Evolutionary conservation across 768 basidiomycete species (phyloP), one percentile per base, ranked within the genome.

Genomic region (Phylloporus arenicola): DNA sequence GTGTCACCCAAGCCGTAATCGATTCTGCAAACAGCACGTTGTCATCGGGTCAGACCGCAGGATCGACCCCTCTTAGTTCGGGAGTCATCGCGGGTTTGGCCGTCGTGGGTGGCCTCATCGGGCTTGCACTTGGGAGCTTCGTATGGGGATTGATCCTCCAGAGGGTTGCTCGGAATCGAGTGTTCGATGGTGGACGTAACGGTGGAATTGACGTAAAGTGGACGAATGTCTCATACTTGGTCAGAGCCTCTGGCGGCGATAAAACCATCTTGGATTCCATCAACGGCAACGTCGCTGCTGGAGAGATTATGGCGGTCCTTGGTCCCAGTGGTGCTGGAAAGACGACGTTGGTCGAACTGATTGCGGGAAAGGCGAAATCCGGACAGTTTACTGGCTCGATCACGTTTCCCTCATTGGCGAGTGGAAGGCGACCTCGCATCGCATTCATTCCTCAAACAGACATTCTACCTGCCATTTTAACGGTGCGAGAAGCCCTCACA

Each of bases 261-360:
- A 78, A 52, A 81, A 83, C 43, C 81, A 75, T 96, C 14, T 71
- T 97, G 35, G 82, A 90, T 60, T 71, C 72, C 35, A 75, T 92
- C 27, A 80, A 70, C 43, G 94, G 93, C 0, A 65, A 68, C 10
- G 80, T 95, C n/a, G 69, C 72, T 3, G 81, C 90, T 0, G 92
- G 94, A 10, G 80, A 88, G 53, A 82, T 96, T 74, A 84, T 92
- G 78, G 89, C 88, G n/a, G 81, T 96, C 48, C 77, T 97, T 3
- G 94, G 94, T 1, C 92, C 94, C 0, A 89, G 87, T 57, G 93
- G 92, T 75, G 90, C 92, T 16, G 92, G 92, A 38, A 95, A 95
- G 68, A 91, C 89, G 0, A 92, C 93, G 0, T 73, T 97, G 33
- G 84, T 96, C 16, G 94, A 98, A 61, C 81, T 96, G 33, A 78